These are phyloP conservation scores for Alternaria solani DNA, from an alignment of 2,329 filamentous ascomycete species.

Conservation along the genomic window DNA sequence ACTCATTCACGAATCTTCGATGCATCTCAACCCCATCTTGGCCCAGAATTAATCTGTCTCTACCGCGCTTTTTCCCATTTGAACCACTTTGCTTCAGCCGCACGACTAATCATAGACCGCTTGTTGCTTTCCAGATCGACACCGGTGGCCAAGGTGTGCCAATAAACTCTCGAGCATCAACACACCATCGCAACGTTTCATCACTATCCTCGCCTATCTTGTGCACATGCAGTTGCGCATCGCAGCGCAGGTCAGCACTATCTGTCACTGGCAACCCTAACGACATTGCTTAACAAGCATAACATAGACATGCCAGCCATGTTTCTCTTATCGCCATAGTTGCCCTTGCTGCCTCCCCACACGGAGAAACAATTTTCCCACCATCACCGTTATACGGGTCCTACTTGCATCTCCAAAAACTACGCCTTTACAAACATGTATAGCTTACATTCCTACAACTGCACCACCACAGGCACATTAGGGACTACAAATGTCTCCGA, in stretches of 20 bases:
- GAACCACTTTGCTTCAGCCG: not conserved
- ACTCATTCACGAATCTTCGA: slow-evolving; percentile 3
- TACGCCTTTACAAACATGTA: not conserved
- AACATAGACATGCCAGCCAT: not conserved
- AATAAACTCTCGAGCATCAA: not conserved
- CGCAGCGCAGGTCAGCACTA: not conserved
- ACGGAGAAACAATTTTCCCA: not conserved
- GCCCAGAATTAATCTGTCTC: not conserved
- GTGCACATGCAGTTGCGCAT: not conserved
- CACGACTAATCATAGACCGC: not conserved
- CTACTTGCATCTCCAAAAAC: not conserved
- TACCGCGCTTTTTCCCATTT: not conserved
- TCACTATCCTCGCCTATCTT: not conserved
- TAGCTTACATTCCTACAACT: not conserved
- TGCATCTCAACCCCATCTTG: not conserved
- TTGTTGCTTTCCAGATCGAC: not conserved
- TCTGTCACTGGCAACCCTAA: too few relatives aligned
- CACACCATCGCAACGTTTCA: not conserved
- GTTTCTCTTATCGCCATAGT: not conserved
- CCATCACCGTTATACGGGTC: not conserved
- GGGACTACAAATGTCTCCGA: not conserved
- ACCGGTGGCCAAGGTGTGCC: not conserved
- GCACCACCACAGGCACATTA: not conserved
- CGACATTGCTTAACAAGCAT: not conserved
- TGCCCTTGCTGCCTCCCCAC: not conserved